Conservation (phyloP, 2,329 filamentous ascomycete species). For the Neonectria faginata region DNA sequence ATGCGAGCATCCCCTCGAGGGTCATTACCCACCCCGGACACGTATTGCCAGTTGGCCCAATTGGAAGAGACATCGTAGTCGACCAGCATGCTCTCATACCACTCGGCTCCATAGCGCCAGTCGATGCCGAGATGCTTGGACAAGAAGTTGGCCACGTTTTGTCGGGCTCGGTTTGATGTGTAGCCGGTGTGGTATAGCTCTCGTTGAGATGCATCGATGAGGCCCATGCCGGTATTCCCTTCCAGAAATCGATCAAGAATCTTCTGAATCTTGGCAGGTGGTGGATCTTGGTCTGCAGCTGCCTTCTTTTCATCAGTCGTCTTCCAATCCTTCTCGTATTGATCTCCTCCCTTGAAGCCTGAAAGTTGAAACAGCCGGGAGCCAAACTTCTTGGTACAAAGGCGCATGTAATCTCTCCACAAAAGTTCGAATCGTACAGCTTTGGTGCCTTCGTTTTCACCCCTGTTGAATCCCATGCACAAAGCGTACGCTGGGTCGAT, state of each 20-base stretch:
- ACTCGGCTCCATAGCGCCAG: conserved; percentile 85
- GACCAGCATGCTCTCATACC: conserved; percentile 80
- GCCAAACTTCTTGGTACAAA: conserved; percentile 78
- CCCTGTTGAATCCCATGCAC: conserved; percentile 71
- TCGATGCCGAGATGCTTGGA: conserved; percentile 80
- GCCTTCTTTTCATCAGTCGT: conserved; percentile 51
- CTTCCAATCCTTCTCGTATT: conserved; percentile 62
- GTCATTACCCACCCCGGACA: conserved; percentile 83
- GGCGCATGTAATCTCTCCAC: conserved; percentile 85
- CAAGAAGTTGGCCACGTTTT: conserved; percentile 82
- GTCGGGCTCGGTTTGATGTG: conserved; percentile 79
- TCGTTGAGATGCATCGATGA: conserved; percentile 82
- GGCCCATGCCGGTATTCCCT: conserved; percentile 78
- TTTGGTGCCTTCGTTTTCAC: conserved; percentile 78
- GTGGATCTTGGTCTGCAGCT: conserved; percentile 52
- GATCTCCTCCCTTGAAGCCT: conserved; percentile 66
- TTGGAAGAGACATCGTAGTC: conserved; percentile 84
- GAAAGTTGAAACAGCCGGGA: conserved; percentile 71
- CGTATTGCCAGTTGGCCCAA: conserved; percentile 88
- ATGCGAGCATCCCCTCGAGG: conserved; percentile 77
- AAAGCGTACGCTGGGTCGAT: conserved; percentile 53
- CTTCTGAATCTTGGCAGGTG: conserved; percentile 57
- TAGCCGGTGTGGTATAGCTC: conserved; percentile 82
- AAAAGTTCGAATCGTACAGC: conserved; percentile 78
- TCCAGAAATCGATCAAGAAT: conserved; percentile 70